These are phyloP conservation scores for Penicillium fuscoglaucum DNA, from an alignment of 2,329 filamentous ascomycete genomes.

Conservation along the genomic window DNA sequence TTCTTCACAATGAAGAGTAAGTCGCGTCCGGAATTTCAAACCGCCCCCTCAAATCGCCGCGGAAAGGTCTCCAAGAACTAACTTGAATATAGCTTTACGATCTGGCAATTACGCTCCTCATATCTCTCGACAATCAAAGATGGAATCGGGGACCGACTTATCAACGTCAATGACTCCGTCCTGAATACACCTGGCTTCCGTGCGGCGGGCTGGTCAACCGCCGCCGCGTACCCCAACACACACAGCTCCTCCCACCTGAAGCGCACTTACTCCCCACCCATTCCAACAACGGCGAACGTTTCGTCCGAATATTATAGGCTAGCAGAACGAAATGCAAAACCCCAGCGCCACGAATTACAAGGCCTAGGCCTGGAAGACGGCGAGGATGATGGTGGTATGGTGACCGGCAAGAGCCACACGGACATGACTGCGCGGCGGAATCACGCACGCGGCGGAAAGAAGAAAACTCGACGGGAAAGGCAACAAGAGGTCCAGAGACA, in stretches of 20 bases:
- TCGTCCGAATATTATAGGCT: slow-evolving; percentile 64
- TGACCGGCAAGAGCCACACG: slow-evolving; percentile 58
- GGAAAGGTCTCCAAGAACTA: slow-evolving; percentile 13
- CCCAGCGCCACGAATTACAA: slow-evolving; percentile 28
- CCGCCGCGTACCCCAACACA: slow-evolving; percentile 35
- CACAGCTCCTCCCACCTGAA: slow-evolving; percentile 56
- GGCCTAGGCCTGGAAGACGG: slow-evolving; percentile 48
- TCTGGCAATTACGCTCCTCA: slow-evolving; percentile 65
- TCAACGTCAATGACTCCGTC: slow-evolving; percentile 63
- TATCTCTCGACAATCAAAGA: slow-evolving; percentile 66
- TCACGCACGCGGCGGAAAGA: slow-evolving; percentile 33
- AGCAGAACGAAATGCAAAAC: slow-evolving; percentile 36
- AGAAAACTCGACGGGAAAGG: slow-evolving; percentile 38
- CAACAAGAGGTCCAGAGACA: slow-evolving; percentile 55
- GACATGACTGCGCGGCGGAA: slow-evolving; percentile 56
- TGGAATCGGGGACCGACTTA: slow-evolving; percentile 65
- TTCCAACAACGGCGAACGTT: slow-evolving; percentile 59
- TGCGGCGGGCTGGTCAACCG: slow-evolving; percentile 60
- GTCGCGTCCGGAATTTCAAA: slow-evolving; percentile 20
- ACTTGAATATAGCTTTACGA: slow-evolving; percentile 55
- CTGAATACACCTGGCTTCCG: slow-evolving; percentile 66
- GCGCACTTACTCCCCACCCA: slow-evolving; percentile 66
- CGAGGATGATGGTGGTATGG: slow-evolving; percentile 63
- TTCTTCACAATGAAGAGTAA: slow-evolving; percentile 55
- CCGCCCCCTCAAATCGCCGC: not conserved